Percentiles rank a stretch among this genome's conserved stretches.
phyloP scores from a whole-genome alignment of 345 rosid species.

The Euphorbia tirucalli region DNA sequence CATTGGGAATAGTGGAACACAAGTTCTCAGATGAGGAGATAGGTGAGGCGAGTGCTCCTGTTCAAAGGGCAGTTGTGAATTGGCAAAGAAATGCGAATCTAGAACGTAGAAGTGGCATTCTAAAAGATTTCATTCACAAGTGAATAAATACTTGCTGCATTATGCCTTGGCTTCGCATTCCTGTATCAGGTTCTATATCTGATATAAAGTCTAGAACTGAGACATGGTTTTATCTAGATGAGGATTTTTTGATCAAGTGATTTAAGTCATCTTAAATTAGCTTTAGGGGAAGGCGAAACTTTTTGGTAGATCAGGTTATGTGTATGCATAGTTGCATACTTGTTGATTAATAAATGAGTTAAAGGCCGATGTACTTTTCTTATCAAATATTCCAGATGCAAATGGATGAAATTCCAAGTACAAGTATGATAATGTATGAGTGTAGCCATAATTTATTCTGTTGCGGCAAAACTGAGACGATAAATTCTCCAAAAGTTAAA shows the following conservation, averaged over 20 bases:
- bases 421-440: neutral
- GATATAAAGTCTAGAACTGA: neutral
- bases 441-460: neutral
- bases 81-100: slow-evolving; percentile 57
- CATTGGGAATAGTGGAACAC: slow-evolving; percentile 81
- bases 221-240: neutral
- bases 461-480: neutral
- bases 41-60: slow-evolving; percentile 54
- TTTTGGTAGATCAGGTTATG: neutral
- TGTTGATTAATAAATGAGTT: neutral
- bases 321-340: neutral
- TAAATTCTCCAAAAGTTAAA: neutral
- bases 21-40: slow-evolving; percentile 75
- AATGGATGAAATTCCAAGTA: neutral
- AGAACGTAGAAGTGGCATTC: slow-evolving; percentile 31
- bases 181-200: neutral
- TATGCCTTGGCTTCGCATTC: too few relatives aligned
- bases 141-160: slow-evolving; percentile 26
- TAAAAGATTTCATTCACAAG: slow-evolving; percentile 46
- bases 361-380: neutral
- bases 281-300: too few relatives aligned
- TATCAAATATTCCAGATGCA: neutral
- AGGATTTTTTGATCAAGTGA: neutral
- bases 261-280: too few relatives aligned
- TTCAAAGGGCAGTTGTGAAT: slow-evolving; percentile 56